Evolutionary conservation across 2,329 filamentous ascomycete species (phyloP).

Genomic region (Hymenotorrendiella dingleyae): DNA sequence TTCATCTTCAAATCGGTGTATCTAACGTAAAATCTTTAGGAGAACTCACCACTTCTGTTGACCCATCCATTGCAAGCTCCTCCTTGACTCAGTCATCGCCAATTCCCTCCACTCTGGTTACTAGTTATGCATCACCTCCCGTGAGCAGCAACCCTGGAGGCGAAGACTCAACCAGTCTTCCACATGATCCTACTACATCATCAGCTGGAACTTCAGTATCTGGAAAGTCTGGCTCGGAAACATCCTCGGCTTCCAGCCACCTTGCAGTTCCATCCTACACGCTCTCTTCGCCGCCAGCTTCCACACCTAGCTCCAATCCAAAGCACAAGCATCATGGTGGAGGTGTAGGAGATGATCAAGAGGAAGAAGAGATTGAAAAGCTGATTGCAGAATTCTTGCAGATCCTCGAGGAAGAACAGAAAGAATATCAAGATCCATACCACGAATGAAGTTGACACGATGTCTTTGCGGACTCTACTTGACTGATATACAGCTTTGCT

Average conservation of each 20-base stretch:
- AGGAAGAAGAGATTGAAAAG: neutral
- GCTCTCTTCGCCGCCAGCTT: slow-evolving; percentile 1
- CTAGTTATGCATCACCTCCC: slow-evolving; percentile 6
- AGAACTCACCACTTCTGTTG: neutral
- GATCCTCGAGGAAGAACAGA: neutral
- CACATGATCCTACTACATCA: neutral
- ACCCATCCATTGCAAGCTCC: neutral
- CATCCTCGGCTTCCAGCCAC: neutral
- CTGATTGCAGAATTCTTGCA: slow-evolving; percentile 1
- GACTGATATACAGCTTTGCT: neutral
- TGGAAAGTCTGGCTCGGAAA: slow-evolving; percentile 2
- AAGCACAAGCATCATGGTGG: slow-evolving; percentile 1
- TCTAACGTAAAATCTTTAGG: neutral
- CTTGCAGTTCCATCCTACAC: neutral
- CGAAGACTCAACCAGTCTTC: neutral
- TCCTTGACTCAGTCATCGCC: slow-evolving; percentile 1
- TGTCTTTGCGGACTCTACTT: neutral
- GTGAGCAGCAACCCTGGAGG: neutral
- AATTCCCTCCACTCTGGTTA: slow-evolving; percentile 12
- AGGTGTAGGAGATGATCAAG: neutral
- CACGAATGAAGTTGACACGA: neutral
- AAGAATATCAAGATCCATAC: neutral
- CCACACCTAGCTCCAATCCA: neutral
- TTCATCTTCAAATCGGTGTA: neutral
- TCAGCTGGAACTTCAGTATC: neutral